Base-by-base conservation (phyloP, 805 yeast species). In the Priceomyces fermenticarens region DNA sequence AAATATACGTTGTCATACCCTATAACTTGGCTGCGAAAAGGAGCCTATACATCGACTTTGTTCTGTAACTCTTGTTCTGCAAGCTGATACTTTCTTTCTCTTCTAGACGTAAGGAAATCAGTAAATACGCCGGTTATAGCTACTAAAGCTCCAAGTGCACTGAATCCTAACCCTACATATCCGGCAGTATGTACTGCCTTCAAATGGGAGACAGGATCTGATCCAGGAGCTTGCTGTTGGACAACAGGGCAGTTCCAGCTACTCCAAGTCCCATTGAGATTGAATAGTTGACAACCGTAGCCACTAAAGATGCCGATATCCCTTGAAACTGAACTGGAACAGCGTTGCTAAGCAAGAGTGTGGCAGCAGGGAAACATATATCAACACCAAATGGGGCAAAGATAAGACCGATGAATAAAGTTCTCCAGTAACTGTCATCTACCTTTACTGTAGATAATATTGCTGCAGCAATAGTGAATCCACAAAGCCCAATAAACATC, bases 331-430 rank as follows among this genome's bases (percentile, higher is more conserved):
- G 67, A 36, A 67, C 58, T 0, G 90, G 89, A 29, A 85, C 63
- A 35, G 63, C 64, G 44, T 80, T 80, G 8, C 83, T 74, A 32
- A 85, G 57, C 10, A 82, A 71, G 36, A 85, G 68, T 0, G 88
- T 77, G 0, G 85, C 80, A 0, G 90, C 81, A 0, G 93, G 91
- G 58, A 84, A 85, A 17, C 86, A 78, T 57, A 81, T 64, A 55
- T 85, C 91, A 88, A 85, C 2, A 88, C 95, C 69, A 80, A 81
- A 10, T 81, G 74, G 3, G 78, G 60, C 3, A 85, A 60, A n/a
- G 80, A 49, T 68, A 75, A 66, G 23, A 76, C 77, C 72, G 3
- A 82, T 80, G 52, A 85, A 71, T 2, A 76, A 58, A 53, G 79
- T 70, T 6, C 72, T 66, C 74, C 78, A 85, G 54, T 74, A 85